Evolutionary conservation across 345 rosid genomes (phyloP), one percentile per base, ranked within the genome.

Genomic region (Populus deltoides): DNA sequence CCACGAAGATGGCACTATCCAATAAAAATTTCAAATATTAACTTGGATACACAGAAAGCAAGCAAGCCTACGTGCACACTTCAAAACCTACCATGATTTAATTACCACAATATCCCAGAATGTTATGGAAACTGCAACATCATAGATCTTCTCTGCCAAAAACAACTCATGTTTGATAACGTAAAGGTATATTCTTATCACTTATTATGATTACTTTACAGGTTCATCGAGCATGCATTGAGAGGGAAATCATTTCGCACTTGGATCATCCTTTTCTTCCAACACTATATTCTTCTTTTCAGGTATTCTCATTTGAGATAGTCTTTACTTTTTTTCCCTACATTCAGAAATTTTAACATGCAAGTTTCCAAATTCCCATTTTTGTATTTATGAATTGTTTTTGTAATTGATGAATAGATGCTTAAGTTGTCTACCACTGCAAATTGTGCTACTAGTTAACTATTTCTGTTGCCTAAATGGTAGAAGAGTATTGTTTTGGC

Each of bases 241-340:
- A 96, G 88, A 89, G 98, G 85, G 99, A 93, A 85, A 96, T 96
- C 51, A 92, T 91, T 80, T 87, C 97, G 22, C 89, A 81, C 79
- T 83, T 96, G 81, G 99, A 96, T 86, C 98, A 96, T 86, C 98
- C 99, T 71, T 96, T 96, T 79, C 97, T 92, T 81, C 99, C 99
- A 51, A 84, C 98, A 12, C 89, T 93, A 43, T 96, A 93, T 71
- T 74, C 94, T 70, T 96, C 99, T 61, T 96, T 96, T 88, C 90
- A 96, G 99, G 99, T 96, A 68, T 68, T 70, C 75, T 80, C 16
- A 33, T 79, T 59, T 66, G 71, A 73, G 47, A 38, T 39, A 31
- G 22, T 59, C 47, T 63, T 0, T 41, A 41, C 45, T 41, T 70
- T 73, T 78, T 41, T 17, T 20, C 61, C 59, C 59, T 53, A 20